phyloP scores from a whole-genome alignment of 1,284 basidiomycete species.

The Ceratobasidium sp. region DNA sequence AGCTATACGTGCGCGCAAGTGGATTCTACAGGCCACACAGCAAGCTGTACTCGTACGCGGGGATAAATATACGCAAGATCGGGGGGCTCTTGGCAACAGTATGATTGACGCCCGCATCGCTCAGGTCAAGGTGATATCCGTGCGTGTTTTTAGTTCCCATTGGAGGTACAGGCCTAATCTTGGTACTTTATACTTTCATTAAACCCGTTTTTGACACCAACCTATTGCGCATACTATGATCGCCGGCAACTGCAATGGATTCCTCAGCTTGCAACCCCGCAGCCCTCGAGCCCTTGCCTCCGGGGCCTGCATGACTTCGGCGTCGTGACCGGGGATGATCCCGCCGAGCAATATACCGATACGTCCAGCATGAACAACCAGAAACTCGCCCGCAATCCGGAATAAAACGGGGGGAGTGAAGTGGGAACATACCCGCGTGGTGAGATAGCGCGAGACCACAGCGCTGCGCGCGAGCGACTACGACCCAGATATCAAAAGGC shows the following conservation, averaged over 20 bases:
- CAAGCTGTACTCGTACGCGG: neutral
- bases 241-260: slow-evolving; percentile 77
- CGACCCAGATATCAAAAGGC: slow-evolving; percentile 68
- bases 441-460: slow-evolving; percentile 66
- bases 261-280: slow-evolving; percentile 65
- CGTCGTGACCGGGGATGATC: slow-evolving; percentile 63
- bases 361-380: slow-evolving; percentile 68
- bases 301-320: slow-evolving; percentile 64
- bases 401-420: slow-evolving; percentile 57
- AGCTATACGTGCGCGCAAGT: slow-evolving; percentile 63
- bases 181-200: slow-evolving; percentile 63
- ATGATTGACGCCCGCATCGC: slow-evolving; percentile 64
- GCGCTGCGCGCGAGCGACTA: slow-evolving; percentile 67
- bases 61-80: slow-evolving; percentile 57
- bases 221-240: slow-evolving; percentile 66
- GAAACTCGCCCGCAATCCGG: slow-evolving; percentile 65
- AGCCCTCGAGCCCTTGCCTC: slow-evolving; percentile 64
- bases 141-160: slow-evolving; percentile 50
- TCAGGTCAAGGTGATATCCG: slow-evolving; percentile 68
- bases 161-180: neutral
- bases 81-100: slow-evolving; percentile 71
- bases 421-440: slow-evolving; percentile 72
- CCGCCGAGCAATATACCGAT: slow-evolving; percentile 72
- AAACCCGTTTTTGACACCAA: slow-evolving; percentile 63
- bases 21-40: slow-evolving; percentile 30